Evolutionary conservation across 768 basidiomycete species (phyloP).

Genomic region (Peribolospora kevripleyi): DNA sequence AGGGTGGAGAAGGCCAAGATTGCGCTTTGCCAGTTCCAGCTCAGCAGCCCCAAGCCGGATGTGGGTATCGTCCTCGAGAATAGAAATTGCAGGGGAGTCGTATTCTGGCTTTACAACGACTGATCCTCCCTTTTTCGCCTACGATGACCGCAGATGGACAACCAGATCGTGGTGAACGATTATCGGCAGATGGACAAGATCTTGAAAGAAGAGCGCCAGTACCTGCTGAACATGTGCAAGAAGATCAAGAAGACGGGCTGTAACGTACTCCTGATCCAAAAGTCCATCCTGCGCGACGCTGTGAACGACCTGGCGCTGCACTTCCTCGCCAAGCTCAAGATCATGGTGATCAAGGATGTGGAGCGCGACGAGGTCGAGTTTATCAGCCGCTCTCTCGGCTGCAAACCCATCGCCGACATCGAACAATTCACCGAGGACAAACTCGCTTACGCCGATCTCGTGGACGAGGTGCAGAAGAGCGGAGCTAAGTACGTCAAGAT

Average conservation of each 20-base stretch:
- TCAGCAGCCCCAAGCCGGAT: conserved; percentile 91
- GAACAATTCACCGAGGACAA: conserved; percentile 97
- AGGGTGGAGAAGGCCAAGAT: conserved; percentile 97
- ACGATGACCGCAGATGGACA: conserved; percentile 57
- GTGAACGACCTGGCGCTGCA: conserved; percentile 92
- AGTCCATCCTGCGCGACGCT: conserved; percentile 97
- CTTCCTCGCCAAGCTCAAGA: conserved; percentile 89
- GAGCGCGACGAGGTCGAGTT: conserved; percentile 98
- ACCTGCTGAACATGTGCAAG: conserved; percentile 91
- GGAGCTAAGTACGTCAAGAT: conserved; percentile 83
- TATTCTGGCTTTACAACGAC: not conserved
- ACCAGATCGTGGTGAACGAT: conserved; percentile 96
- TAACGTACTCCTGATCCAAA: conserved; percentile 96
- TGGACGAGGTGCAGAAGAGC: conserved; percentile 60
- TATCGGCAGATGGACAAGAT: conserved; percentile 99
- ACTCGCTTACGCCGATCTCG: conserved; percentile 80
- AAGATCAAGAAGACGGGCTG: conserved; percentile 99
- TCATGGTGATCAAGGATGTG: conserved; percentile 86
- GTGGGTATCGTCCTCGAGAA: conserved; percentile 26
- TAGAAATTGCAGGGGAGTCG: not conserved
- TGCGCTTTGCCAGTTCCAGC: conserved; percentile 91
- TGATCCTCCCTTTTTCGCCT: not conserved
- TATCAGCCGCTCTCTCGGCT: conserved; percentile 75
- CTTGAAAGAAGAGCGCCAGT: conserved; percentile 94
- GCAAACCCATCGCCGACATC: conserved; percentile 90